Conservation (phyloP, 1,284 basidiomycete genomes). For the Xerocomus subilludens region DNA sequence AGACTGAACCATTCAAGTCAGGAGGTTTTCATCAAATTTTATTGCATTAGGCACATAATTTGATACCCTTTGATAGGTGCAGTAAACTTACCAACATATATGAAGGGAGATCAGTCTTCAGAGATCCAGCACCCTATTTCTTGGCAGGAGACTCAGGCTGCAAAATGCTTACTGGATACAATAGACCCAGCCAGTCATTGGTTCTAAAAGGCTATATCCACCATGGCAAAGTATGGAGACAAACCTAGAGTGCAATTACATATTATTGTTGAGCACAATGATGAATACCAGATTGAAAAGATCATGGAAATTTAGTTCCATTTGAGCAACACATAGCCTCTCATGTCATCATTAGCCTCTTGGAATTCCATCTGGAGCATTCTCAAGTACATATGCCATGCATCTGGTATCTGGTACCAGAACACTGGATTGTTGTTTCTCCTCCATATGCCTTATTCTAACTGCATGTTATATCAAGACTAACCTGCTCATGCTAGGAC, state of each 20-base stretch:
- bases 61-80: neutral
- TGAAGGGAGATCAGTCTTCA: too few species aligned
- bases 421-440: neutral
- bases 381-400: slow-evolving; percentile 10
- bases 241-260: neutral
- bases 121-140: neutral
- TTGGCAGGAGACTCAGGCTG: neutral
- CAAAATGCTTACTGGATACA: neutral
- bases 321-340: neutral
- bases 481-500: neutral
- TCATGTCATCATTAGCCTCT: neutral
- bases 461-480: neutral
- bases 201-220: neutral
- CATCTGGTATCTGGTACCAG: neutral
- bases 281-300: slow-evolving; percentile 5
- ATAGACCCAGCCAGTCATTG: neutral
- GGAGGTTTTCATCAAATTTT: neutral
- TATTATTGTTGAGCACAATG: neutral
- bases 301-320: slow-evolving; percentile 11
- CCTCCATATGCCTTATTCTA: neutral
- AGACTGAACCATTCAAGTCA: neutral
- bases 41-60: too few species aligned
- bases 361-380: slow-evolving; percentile 21
- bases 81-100: neutral
- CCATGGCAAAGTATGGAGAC: neutral